phyloP scores from a whole-genome alignment of 2,329 filamentous ascomycete species.

The Colletotrichum tanaceti region DNA sequence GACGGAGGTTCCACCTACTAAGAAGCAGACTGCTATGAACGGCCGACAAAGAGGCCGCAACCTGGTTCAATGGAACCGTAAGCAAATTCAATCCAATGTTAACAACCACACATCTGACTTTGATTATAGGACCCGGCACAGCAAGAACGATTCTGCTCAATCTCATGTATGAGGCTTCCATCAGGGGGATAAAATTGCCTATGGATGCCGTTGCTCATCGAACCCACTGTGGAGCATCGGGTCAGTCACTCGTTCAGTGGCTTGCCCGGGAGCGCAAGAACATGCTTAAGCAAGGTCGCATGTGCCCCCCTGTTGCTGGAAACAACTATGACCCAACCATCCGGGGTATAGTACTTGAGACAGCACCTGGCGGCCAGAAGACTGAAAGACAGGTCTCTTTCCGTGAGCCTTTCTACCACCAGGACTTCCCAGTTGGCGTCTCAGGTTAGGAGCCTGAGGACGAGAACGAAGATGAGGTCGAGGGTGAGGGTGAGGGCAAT shows the following conservation, averaged over 20 bases:
- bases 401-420: conserved; percentile 9
- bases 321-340: not conserved
- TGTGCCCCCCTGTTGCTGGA: conserved; percentile 1
- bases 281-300: not conserved
- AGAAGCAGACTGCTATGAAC: not conserved
- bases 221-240: conserved; percentile 55
- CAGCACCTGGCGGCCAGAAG: not conserved
- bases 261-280: conserved; percentile 40
- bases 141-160: conserved; percentile 57
- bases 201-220: conserved; percentile 56
- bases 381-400: conserved; percentile 5
- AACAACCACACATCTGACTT: not conserved
- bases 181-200: conserved; percentile 50
- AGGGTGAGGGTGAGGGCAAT: not conserved
- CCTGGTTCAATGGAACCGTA: conserved; percentile 13
- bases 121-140: conserved; percentile 56
- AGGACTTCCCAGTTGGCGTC: conserved; percentile 1
- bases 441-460: not conserved
- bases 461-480: not conserved
- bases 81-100: not conserved
- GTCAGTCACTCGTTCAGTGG: conserved; percentile 53
- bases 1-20: not conserved
- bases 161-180: conserved; percentile 54
- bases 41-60: not conserved
- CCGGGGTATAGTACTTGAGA: not conserved